Base-by-base conservation (phyloP, 768 basidiomycete genomes). In the Dioszegia crocea region DNA sequence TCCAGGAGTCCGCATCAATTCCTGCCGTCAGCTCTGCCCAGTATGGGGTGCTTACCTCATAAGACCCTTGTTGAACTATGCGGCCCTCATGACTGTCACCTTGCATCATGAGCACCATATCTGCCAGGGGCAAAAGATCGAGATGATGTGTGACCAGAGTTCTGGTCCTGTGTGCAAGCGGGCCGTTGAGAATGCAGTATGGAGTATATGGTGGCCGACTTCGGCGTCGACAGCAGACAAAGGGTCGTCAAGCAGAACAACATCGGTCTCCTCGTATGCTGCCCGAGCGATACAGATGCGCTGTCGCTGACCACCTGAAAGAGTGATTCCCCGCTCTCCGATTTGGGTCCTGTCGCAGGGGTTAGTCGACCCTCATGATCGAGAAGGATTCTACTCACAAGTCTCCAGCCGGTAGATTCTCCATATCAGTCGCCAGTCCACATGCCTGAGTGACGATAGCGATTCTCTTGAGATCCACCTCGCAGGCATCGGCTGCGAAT, bases 151-250 rank as follows among this genome's bases (percentile, higher is more conserved):
- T 75, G 29, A 86, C 85, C 16, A 87, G 78, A 17, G 87, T 77
- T 10, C 86, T 77, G 0, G 86, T 86, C 46, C 83, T 80, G 48
- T 78, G 68, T 2, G 84, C 84, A 0, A 84, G 82, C 1, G 64
- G 55, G 12, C 65, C 70, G 1, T 30, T 36, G 3, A 76, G 62
- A 4, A 88, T 70, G 65, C 86, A 87, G 39, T 85, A n/a, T 87
- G 83, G 3, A 88, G 64, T 48, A 88, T 83, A 27, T 80, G 80
- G 62, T 84, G 84, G 10, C 86, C 85, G 4, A 89, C 88, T 63
- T 87, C 84, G 0, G 87, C 83, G 62, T 90, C 88, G 10, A 90
- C 85, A 0, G 88, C 88, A 31, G 85, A 84, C 9, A 96, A 80
- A 2, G 76, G 76, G 43, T 76, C 75, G 43, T 76, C 76, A 4